Base-by-base conservation (phyloP, 176 grass and related monocot species). In the Oryza meridionalis region DNA sequence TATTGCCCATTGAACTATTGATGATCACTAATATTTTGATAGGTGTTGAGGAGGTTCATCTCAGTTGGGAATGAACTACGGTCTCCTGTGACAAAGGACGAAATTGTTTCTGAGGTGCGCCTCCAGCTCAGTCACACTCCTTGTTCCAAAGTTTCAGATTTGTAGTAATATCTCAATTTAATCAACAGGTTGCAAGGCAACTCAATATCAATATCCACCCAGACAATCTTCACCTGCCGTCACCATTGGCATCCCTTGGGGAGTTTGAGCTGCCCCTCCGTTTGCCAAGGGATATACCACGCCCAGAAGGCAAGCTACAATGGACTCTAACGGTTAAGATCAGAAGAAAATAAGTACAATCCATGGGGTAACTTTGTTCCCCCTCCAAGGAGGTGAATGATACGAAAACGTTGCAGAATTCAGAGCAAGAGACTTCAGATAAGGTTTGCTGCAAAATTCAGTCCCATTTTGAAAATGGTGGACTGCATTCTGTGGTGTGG, bases 301-400 rank as follows among this genome's bases (percentile, higher is more conserved):
- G 85, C 2, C 93, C 91, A 10, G 96, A 94, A 86, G 91, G 96
- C 24, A 94, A 88, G 58, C 77, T 95, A 69, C 96, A 95, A n/a
- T 98, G 96, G 93, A 92, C 87, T 67, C 80, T 98, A 65, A 98
- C 86, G 70, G 76, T 95, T 24, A 95, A 95, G 87, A 88, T 98
- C 63, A 80, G 93, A 82, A 84, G 96, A 85, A 93, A 94, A 85
- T 98, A 77, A 88, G 25, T 4, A 15, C 22, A 5, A 3, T 25
- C 27, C 0, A 11, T 27, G 24, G 69, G 24, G 10, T 21, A 25
- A 31, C 53, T 75, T 66, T 24, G 15, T 67, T 62, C 50, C 40
- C 71, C 26, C 13, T 37, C 44, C 22, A 53, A 67, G 58, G 22
- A 27, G 45, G 32, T 61, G 59, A 42, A 73, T 79, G 46, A 7